A percentile compares a stretch with the other conserved stretches of the same genome.
These are phyloP conservation scores for Yamadazyma phyllophila DNA, from an alignment of 805 yeast species.

Conservation along the genomic window DNA sequence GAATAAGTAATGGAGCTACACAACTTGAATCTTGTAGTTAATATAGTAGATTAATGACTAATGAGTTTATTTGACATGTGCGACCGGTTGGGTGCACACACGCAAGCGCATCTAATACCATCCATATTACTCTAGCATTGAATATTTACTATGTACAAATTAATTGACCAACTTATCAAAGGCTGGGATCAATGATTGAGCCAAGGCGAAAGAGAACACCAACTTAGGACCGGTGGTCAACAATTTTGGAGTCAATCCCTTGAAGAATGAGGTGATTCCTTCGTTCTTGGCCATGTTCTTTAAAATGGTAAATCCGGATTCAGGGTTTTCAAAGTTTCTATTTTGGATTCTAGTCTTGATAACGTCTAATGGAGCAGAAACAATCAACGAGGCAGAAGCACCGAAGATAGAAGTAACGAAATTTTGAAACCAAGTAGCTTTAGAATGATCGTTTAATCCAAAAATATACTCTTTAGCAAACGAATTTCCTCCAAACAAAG, in stretches of 20 bases:
- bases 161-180: slow-evolving; percentile 67
- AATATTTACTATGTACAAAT: slow-evolving; percentile 6
- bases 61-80: not conserved
- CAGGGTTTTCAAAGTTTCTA: slow-evolving; percentile 92
- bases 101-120: not conserved
- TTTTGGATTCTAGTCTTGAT: slow-evolving; percentile 98
- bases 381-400: slow-evolving; percentile 94
- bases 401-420: slow-evolving; percentile 93
- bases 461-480: slow-evolving; percentile 96
- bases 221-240: slow-evolving; percentile 97
- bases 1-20: not conserved
- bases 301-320: slow-evolving; percentile 87
- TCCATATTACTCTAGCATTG: not conserved
- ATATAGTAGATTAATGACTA: not conserved
- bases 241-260: slow-evolving; percentile 94
- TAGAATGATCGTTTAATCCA: slow-evolving; percentile 79
- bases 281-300: slow-evolving; percentile 92
- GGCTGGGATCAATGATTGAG: slow-evolving; percentile 95
- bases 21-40: not conserved
- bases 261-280: slow-evolving; percentile 87
- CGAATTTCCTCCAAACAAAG: slow-evolving; percentile 97
- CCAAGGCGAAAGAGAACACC: slow-evolving; percentile 96
- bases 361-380: slow-evolving; percentile 96
- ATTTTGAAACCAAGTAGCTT: slow-evolving; percentile 94
- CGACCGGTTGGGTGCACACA: slow-evolving; percentile 1